These are phyloP conservation scores for Fusarium hostae DNA, from an alignment of 2,329 filamentous ascomycete species.

Conservation along the genomic window DNA sequence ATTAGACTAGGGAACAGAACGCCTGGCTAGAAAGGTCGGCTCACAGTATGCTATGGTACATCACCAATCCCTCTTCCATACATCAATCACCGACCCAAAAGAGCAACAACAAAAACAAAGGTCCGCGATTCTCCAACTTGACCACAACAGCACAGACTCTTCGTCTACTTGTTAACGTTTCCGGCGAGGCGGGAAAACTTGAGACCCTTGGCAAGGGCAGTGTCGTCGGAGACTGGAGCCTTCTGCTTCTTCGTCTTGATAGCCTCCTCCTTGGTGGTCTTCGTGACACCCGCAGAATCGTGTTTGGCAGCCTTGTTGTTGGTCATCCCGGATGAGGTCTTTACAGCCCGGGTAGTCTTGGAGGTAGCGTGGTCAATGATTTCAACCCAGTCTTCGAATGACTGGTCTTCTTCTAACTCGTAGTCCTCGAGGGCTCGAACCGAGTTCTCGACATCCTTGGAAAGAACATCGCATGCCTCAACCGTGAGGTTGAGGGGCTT, in stretches of 20 bases:
- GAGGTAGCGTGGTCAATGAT: not conserved
- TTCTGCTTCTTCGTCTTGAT: not conserved
- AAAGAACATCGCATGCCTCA: not conserved
- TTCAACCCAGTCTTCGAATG: not conserved
- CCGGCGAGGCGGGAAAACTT: not conserved
- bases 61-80: not conserved
- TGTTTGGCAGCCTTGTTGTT: not conserved
- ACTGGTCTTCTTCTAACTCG: not conserved
- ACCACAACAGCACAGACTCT: accelerated
- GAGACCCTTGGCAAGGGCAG: too few relatives aligned
- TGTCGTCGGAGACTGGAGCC: too few relatives aligned
- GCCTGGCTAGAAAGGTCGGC: not conserved
- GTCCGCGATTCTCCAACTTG: not conserved
- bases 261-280: not conserved
- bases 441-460: not conserved
- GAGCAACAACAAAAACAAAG: not conserved
- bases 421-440: not conserved
- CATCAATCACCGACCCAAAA: not conserved
- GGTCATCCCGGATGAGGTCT: too few relatives aligned
- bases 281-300: not conserved
- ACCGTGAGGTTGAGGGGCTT: not conserved
- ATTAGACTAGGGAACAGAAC: not conserved
- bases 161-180: not conserved
- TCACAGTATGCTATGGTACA: not conserved
- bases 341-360: not conserved